Conservation (phyloP, 768 basidiomycete species). For the Suillus subaureus region DNA sequence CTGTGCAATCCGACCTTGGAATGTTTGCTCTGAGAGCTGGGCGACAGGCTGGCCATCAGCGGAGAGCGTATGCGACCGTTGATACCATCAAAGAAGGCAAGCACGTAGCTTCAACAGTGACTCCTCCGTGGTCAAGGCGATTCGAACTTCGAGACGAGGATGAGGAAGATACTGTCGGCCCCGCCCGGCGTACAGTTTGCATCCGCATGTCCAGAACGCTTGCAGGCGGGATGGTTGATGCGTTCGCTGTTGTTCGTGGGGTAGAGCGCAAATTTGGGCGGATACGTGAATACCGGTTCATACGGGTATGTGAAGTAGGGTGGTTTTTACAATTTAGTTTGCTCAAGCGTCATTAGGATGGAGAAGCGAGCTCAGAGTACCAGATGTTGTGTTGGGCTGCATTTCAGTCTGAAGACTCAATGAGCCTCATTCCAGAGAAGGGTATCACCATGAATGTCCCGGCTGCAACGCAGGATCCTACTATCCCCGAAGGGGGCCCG, state of each 20-base stretch:
- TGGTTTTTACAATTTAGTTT: neutral
- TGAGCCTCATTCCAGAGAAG: conserved; percentile 35
- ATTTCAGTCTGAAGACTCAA: conserved; percentile 48
- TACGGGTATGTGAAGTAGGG: conserved; percentile 2
- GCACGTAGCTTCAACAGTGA: neutral
- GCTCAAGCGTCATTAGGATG: conserved; percentile 40
- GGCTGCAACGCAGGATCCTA: conserved; percentile 24
- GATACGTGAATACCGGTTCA: conserved; percentile 36
- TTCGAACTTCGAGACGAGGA: neutral
- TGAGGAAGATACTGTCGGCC: neutral
- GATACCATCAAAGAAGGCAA: neutral
- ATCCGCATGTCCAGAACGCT: conserved; percentile 42
- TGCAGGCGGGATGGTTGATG: conserved; percentile 50
- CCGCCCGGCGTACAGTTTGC: conserved; percentile 32
- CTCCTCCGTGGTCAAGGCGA: conserved; percentile 6
- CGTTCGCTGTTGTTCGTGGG: conserved; percentile 51
- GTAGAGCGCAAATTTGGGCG: conserved; percentile 58
- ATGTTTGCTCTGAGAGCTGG: conserved; percentile 19
- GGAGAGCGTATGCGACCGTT: neutral
- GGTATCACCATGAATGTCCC: conserved; percentile 35
- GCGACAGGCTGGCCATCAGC: conserved; percentile 14
- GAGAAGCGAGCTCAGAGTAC: conserved; percentile 45
- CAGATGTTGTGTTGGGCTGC: conserved; percentile 44
- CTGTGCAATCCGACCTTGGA: conserved; percentile 12
- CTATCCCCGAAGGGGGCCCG: conserved; percentile 32